These are phyloP conservation scores for Kazachstania kunashirensis DNA, from an alignment of 805 yeast species.

Conservation along the genomic window DNA sequence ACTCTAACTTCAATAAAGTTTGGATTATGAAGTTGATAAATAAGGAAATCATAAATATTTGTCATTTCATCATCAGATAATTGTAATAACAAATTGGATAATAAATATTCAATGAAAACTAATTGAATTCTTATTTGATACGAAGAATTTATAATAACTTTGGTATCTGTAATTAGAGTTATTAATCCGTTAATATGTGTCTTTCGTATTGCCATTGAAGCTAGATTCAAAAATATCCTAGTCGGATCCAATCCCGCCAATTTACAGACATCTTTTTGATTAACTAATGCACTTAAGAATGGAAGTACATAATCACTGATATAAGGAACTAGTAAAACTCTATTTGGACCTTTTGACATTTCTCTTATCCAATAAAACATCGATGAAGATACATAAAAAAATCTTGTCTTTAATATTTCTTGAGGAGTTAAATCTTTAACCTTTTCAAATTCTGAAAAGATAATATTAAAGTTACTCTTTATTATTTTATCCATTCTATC, in stretches of 20 bases:
- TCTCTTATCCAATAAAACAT: constrained; percentile 49
- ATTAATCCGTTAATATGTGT: constrained; percentile 2
- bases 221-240: constrained; percentile 36
- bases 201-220: constrained; percentile 38
- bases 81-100: constrained; percentile 54
- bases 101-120: constrained; percentile 62
- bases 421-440: constrained; percentile 38
- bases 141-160: constrained; percentile 31
- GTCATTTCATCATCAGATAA: constrained; percentile 40
- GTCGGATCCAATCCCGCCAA: constrained; percentile 52
- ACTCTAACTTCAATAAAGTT: constrained; percentile 67
- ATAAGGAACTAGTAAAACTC: constrained; percentile 43
- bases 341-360: constrained; percentile 44
- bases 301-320: constrained; percentile 52
- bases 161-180: background rate
- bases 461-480: constrained; percentile 35
- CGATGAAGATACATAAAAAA: constrained; percentile 57
- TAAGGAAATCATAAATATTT: constrained; percentile 41
- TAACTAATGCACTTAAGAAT: constrained; percentile 51
- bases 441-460: constrained; percentile 33
- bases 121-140: constrained; percentile 59
- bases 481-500: constrained; percentile 31
- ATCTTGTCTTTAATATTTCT: constrained; percentile 48
- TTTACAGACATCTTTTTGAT: constrained; percentile 73
- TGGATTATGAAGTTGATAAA: constrained; percentile 44